These are phyloP conservation scores for Aegilops speltoides DNA, from an alignment of 176 grass and related monocot species.

Conservation along the genomic window DNA sequence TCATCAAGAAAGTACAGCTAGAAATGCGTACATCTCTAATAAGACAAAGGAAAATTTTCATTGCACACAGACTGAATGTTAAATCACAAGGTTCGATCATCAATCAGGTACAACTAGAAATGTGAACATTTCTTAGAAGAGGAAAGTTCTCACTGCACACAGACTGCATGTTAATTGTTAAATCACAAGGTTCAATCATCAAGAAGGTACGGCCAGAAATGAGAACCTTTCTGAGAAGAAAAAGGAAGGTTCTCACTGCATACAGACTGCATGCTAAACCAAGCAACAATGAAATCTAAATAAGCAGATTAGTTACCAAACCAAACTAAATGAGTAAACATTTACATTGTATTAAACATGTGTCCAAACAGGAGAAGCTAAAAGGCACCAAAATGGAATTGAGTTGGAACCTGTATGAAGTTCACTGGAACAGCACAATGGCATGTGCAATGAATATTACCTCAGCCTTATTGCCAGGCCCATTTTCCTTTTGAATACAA, in stretches of 20 bases:
- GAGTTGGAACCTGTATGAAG: conserved; percentile 21
- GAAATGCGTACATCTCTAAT: neutral
- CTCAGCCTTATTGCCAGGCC: conserved; percentile 66
- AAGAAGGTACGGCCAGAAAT: neutral
- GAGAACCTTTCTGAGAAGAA: neutral
- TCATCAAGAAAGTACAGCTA: neutral
- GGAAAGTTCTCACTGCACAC: neutral
- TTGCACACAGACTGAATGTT: neutral
- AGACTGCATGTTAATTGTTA: neutral
- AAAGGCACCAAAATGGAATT: neutral
- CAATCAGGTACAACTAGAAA: neutral
- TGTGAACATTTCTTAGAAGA: neutral
- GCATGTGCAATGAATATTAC: conserved; percentile 54
- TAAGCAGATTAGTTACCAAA: conserved; percentile 7
- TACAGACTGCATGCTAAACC: neutral
- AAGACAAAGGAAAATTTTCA: neutral
- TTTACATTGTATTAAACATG: conserved; percentile 7
- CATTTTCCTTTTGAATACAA: conserved; percentile 47
- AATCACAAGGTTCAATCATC: neutral
- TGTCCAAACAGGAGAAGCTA: conserved; percentile 16
- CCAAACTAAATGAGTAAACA: conserved; percentile 12
- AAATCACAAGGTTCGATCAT: neutral
- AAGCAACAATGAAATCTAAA: neutral
- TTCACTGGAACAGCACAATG: neutral
- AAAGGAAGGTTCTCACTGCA: neutral